phyloP scores from a whole-genome alignment of 2,329 filamentous ascomycete genomes.

The Xylaria digitata region DNA sequence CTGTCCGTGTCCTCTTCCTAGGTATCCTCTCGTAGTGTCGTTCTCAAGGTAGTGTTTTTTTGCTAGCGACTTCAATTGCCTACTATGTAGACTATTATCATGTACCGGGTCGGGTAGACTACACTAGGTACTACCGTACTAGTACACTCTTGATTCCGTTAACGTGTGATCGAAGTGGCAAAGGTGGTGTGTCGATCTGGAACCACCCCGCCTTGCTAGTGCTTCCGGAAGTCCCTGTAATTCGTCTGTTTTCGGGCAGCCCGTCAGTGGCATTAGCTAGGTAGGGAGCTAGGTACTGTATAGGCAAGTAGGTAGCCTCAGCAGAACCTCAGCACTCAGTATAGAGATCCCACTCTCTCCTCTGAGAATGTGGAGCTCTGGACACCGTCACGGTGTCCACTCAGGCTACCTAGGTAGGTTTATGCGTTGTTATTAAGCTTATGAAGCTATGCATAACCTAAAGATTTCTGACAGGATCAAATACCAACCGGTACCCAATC shows the following conservation, averaged over 20 bases:
- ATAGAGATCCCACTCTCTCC: no score
- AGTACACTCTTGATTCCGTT: background rate
- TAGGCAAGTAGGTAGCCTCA: no score
- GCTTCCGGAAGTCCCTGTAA: background rate
- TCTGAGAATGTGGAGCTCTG: background rate
- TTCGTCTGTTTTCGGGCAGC: conserved; percentile 4
- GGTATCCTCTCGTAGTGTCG: no score
- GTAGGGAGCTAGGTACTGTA: no score
- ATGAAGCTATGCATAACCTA: background rate
- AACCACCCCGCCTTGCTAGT: conserved; percentile 14
- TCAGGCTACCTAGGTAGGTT: background rate
- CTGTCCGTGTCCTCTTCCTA: background rate
- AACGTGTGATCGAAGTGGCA: conserved; percentile 15
- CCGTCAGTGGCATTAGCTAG: background rate
- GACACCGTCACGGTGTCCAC: background rate
- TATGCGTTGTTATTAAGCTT: background rate
- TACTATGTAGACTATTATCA: background rate
- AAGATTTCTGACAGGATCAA: no score
- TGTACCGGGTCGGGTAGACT: background rate
- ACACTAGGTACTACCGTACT: background rate
- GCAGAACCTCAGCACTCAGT: no score
- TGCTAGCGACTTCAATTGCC: conserved; percentile 4
- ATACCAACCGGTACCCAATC: no score
- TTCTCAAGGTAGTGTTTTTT: background rate
- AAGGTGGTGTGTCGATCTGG: conserved; percentile 11